Evolutionary conservation across 768 basidiomycete species (phyloP).

Genomic region (Tylopilus felleus): DNA sequence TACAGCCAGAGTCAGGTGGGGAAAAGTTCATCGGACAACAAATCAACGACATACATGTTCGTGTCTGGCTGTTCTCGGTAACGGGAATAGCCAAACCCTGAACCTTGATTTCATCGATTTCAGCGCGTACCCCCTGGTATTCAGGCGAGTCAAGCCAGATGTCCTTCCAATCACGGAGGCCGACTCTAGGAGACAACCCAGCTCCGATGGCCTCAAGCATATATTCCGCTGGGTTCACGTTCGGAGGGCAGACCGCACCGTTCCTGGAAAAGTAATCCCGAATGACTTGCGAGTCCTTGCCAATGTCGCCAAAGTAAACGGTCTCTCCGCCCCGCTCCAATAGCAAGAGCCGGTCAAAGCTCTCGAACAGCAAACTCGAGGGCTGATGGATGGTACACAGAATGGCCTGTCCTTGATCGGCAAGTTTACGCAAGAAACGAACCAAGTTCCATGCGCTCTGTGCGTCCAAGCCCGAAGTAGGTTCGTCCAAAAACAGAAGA

Average conservation of each 20-base stretch:
- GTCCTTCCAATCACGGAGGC: constrained; percentile 82
- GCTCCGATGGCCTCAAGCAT: constrained; percentile 89
- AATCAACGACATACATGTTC: constrained; percentile 41
- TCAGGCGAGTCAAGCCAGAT: constrained; percentile 79
- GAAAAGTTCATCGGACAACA: background rate
- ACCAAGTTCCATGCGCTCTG: constrained; percentile 80
- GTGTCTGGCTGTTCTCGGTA: constrained; percentile 38
- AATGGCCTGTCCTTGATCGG: constrained; percentile 83
- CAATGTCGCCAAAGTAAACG: constrained; percentile 92
- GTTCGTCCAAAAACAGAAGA: constrained; percentile 37
- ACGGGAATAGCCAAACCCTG: constrained; percentile 44
- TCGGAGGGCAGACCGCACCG: constrained; percentile 67
- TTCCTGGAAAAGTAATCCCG: constrained; percentile 73
- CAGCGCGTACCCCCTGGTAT: constrained; percentile 36
- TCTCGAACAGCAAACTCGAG: constrained; percentile 80
- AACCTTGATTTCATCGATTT: constrained; percentile 47
- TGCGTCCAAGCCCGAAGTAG: constrained; percentile 55
- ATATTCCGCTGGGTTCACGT: constrained; percentile 77
- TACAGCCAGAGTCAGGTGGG: background rate
- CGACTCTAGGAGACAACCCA: constrained; percentile 67
- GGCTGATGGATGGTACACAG: constrained; percentile 91
- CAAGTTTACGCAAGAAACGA: constrained; percentile 78
- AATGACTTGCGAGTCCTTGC: constrained; percentile 62
- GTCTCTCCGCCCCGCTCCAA: constrained; percentile 81
- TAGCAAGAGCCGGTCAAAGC: constrained; percentile 71